Base-by-base conservation (phyloP, 2,329 filamentous ascomycete genomes). In the Colletotrichum falcatum region DNA sequence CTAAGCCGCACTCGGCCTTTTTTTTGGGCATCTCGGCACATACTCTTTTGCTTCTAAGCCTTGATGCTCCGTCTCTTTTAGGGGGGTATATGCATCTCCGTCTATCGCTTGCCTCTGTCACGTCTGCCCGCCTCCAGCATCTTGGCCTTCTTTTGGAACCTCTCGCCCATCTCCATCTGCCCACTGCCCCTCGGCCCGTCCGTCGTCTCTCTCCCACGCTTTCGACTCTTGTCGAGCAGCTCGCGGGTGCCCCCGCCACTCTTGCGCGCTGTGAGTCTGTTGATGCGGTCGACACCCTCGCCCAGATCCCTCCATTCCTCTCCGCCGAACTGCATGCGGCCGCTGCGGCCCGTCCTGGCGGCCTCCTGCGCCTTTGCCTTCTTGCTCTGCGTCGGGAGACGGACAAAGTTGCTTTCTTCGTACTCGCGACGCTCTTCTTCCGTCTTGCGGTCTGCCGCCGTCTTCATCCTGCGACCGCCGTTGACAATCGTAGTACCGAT, bases 221-320 rank as follows among this genome's bases (percentile, higher is more conserved):
- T 98, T 73, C 95, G 88, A 79, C 94, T 97, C 86, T 92, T 95
- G 77, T 97, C 95, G 74, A 95, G 80, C 74, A 94, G 78, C 0
- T 88, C 87, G 74, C 85, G 86, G 16, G 88, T 88, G 66, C 86
- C 83, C 59, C 85, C 79, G 44, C 85, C 84, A 71, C 85, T 85
- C 79, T 90, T 93, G 78, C 89, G 88, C 80, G 89, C 90, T 8
- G 95, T 98, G 77, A 97, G 84, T 72, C 91, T 87, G 75, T 94
- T 92, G 80, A 98, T 97, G 54, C 95, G 88, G 81, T 97, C 94
- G 61, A 95, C 89, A 9, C 94, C 94, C 78, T 95, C 91, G 66
- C 93, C 94, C 54, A 99, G 84, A 33, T 92, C 91, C 73, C 91
- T 89, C 94, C 94, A 98, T 78, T 98, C 96, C 82, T 98, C 96